These are phyloP conservation scores for Colletotrichum neosansevieriae DNA, from an alignment of 2,329 filamentous ascomycete species.

Conservation along the genomic window DNA sequence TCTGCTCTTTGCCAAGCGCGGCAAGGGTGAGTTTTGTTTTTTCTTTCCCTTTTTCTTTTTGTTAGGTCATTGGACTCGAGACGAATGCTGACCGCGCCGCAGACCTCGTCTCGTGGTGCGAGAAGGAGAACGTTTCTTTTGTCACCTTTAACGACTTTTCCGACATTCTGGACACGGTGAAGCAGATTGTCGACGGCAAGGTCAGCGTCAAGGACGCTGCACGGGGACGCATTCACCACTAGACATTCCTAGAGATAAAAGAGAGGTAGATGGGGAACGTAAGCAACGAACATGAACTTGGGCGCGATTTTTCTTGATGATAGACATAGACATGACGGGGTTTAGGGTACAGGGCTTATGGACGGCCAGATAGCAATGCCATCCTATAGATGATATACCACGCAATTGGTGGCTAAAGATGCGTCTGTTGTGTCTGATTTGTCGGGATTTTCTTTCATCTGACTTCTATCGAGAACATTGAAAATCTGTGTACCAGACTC, in stretches of 20 bases:
- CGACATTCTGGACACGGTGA: conserved; percentile 80
- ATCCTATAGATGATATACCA: neutral
- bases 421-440: neutral
- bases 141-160: conserved; percentile 89
- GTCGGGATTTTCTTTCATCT: neutral
- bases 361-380: conserved; percentile 11
- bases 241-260: neutral
- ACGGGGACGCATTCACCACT: conserved; percentile 50
- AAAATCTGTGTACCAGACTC: neutral
- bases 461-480: neutral
- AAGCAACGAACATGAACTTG: conserved; percentile 16
- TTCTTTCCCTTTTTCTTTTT: neutral
- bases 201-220: conserved; percentile 78
- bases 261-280: neutral
- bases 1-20: conserved; percentile 92
- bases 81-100: conserved; percentile 27
- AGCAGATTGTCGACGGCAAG: conserved; percentile 81
- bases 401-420: neutral
- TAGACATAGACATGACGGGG: conserved; percentile 35
- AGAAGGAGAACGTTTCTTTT: conserved; percentile 86
- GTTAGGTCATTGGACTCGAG: neutral
- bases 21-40: conserved; percentile 71
- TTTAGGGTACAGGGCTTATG: conserved; percentile 11
- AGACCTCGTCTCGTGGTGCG: conserved; percentile 91
- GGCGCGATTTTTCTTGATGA: conserved; percentile 2